phyloP scores from a whole-genome alignment of 2,329 filamentous ascomycete genomes.

The Aspergillus oerlinghausenensis region DNA sequence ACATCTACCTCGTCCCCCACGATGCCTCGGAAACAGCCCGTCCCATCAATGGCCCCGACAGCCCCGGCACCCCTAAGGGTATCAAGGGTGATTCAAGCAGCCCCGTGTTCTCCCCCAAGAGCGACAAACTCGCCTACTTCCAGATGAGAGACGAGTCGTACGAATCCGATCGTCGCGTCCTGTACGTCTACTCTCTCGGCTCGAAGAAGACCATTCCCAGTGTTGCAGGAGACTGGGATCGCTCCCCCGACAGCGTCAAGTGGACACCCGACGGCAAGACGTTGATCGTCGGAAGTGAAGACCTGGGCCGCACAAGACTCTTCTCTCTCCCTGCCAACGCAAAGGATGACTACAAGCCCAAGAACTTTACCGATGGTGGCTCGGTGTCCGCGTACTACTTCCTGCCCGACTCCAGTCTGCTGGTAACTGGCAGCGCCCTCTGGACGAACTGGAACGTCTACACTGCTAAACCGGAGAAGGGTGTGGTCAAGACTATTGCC shows the following conservation, averaged over 20 bases:
- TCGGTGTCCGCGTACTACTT: conserved; percentile 25
- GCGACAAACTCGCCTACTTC: conserved; percentile 67
- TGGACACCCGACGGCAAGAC: conserved; percentile 54
- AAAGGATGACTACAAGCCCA: conserved; percentile 28
- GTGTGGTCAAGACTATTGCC: conserved; percentile 25
- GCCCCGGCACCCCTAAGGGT: conserved; percentile 43
- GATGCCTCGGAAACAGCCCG: conserved; percentile 52
- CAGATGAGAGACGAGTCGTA: conserved; percentile 74
- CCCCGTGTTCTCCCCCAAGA: conserved; percentile 72
- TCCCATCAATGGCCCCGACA: conserved; percentile 40
- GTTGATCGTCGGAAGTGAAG: conserved; percentile 71
- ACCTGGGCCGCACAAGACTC: conserved; percentile 52
- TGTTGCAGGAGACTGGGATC: conserved; percentile 46
- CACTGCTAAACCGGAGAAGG: conserved; percentile 26
- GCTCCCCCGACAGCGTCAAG: conserved; percentile 47
- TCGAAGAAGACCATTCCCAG: conserved; percentile 33
- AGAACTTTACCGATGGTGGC: conserved; percentile 35
- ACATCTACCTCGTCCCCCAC: conserved; percentile 70
- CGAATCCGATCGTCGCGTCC: conserved; percentile 66
- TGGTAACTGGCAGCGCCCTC: conserved; percentile 32
- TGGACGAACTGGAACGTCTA: conserved; percentile 36
- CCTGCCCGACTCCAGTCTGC: conserved; percentile 26
- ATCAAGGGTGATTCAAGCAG: conserved; percentile 54
- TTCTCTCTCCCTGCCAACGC: conserved; percentile 34
- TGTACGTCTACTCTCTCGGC: conserved; percentile 40